Evolutionary conservation across 164 flowering plant species (phyloP).

Genomic region (Magnolia sinica): DNA sequence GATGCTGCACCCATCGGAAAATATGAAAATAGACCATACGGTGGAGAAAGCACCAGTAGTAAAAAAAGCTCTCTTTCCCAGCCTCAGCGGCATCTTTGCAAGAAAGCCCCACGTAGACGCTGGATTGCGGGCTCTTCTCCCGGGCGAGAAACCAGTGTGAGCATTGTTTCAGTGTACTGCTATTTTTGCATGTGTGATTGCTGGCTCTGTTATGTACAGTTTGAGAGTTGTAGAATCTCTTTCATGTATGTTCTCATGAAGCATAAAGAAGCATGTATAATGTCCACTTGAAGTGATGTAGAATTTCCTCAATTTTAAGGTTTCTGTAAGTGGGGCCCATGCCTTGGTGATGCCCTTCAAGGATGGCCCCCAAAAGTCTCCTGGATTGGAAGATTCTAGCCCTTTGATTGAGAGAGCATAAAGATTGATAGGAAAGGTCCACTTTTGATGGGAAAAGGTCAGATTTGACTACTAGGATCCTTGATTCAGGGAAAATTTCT

Average conservation of each 20-base stretch:
- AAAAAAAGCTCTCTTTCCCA: conserved; percentile 59
- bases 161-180: not conserved
- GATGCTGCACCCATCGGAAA: conserved; percentile 33
- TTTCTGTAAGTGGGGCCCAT: too few relatives aligned
- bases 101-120: conserved; percentile 55
- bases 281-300: too few relatives aligned
- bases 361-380: too few relatives aligned
- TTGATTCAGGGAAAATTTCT: too few relatives aligned
- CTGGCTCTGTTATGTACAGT: not conserved
- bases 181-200: not conserved
- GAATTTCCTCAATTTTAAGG: too few relatives aligned
- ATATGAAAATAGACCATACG: conserved; percentile 26
- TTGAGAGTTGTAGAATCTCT: not conserved
- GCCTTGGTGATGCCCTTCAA: too few relatives aligned
- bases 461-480: too few relatives aligned
- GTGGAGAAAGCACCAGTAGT: conserved; percentile 47
- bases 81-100: conserved; percentile 61
- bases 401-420: too few relatives aligned
- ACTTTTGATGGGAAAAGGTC: too few relatives aligned
- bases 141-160: conserved; percentile 61
- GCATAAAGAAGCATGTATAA: not conserved
- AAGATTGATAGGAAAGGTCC: too few relatives aligned
- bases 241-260: not conserved
- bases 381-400: too few relatives aligned
- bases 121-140: conserved; percentile 61